Percentiles rank a stretch among this genome's conserved stretches.
phyloP scores from a whole-genome alignment of 768 basidiomycete genomes.

The Boletus subparvulus region DNA sequence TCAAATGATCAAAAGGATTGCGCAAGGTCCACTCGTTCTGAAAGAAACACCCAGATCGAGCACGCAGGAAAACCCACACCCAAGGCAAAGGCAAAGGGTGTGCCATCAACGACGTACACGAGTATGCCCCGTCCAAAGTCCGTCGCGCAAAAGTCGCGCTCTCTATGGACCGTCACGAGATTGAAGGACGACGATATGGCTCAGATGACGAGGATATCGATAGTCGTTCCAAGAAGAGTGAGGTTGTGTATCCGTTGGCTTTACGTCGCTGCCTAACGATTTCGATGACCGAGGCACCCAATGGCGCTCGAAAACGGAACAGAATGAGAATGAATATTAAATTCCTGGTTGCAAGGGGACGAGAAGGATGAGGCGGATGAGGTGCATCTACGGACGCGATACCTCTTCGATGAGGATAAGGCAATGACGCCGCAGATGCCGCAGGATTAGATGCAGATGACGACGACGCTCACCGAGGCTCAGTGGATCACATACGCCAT shows the following conservation, averaged over 20 bases:
- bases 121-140: slow-evolving; percentile 51
- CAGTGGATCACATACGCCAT: too few relatives aligned
- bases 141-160: slow-evolving; percentile 53
- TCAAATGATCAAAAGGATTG: slow-evolving; percentile 13
- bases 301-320: slow-evolving; percentile 81
- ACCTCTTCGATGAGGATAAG: slow-evolving; percentile 96
- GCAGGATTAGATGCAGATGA: slow-evolving; percentile 96
- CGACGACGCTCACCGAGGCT: slow-evolving; percentile 92
- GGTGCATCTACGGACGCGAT: slow-evolving; percentile 91
- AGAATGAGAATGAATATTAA: slow-evolving; percentile 89
- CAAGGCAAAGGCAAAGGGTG: slow-evolving; percentile 21
- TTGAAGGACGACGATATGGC: slow-evolving; percentile 27
- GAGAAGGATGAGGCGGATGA: slow-evolving; percentile 94
- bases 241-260: too few relatives aligned
- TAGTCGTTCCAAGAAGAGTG: too few relatives aligned
- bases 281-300: slow-evolving; percentile 75
- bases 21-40: neutral
- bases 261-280: too few relatives aligned
- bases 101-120: slow-evolving; percentile 58
- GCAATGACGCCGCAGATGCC: slow-evolving; percentile 99
- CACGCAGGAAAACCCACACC: slow-evolving; percentile 38
- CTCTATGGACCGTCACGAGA: slow-evolving; percentile 59
- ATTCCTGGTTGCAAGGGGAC: slow-evolving; percentile 82
- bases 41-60: slow-evolving; percentile 49
- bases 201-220: slow-evolving; percentile 45